Conservation (phyloP, 164 flowering plant genomes). For the Macadamia tetraphylla region DNA sequence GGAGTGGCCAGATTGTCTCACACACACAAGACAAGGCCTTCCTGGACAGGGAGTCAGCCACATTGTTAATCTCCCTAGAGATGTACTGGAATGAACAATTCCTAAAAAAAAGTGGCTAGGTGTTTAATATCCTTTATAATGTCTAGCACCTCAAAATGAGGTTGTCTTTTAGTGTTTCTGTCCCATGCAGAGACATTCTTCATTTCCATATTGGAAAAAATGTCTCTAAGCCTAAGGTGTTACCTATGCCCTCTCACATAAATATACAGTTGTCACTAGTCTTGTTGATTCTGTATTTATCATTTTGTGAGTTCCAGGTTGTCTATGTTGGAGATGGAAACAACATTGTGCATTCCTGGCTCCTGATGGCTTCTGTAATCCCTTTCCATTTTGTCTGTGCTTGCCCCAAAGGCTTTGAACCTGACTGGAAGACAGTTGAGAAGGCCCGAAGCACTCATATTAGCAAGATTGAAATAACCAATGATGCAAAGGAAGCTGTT, state of each 20-base stretch:
- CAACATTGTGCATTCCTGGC: conserved; percentile 94
- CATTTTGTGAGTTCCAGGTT: conserved; percentile 44
- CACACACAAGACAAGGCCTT: no score
- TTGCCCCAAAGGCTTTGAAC: conserved; percentile 93
- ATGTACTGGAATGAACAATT: no score
- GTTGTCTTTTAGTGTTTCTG: not conserved
- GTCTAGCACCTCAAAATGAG: no score
- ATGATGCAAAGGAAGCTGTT: conserved; percentile 91
- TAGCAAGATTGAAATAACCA: conserved; percentile 82
- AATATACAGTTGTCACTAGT: not conserved
- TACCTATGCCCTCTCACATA: not conserved
- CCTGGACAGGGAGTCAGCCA: no score
- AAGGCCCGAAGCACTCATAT: conserved; percentile 73
- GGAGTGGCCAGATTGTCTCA: no score
- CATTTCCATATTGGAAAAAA: not conserved
- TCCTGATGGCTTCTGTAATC: conserved; percentile 65
- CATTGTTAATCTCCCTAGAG: no score
- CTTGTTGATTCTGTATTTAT: conserved; percentile 3
- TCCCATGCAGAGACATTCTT: no score
- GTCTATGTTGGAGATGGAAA: conserved; percentile 99
- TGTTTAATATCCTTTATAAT: no score
- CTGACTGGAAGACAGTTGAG: conserved; percentile 69
- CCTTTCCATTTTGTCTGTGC: conserved; percentile 96
- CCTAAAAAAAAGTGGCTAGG: no score
- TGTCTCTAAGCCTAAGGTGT: not conserved